phyloP scores from a whole-genome alignment of 2,329 filamentous ascomycete genomes.

The Claviceps pazoutovae region DNA sequence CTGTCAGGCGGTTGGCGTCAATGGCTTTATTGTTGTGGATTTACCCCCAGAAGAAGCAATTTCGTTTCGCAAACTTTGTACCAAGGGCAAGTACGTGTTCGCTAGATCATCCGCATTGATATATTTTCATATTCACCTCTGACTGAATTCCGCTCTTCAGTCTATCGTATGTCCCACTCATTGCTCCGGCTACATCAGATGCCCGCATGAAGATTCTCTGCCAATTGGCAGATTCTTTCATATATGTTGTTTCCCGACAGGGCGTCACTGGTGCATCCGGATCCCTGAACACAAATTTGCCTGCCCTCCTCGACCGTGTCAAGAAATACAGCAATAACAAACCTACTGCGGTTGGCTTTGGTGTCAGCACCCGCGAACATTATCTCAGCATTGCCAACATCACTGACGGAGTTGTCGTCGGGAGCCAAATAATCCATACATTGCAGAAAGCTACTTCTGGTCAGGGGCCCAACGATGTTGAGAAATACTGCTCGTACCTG shows the following conservation, averaged over 20 bases:
- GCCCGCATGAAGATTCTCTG: conserved; percentile 90
- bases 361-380: conserved; percentile 89
- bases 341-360: conserved; percentile 86
- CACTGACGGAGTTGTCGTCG: conserved; percentile 90
- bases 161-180: conserved; percentile 91
- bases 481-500: conserved; percentile 71
- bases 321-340: conserved; percentile 86
- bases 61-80: conserved; percentile 76
- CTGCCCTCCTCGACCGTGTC: conserved; percentile 68
- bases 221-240: conserved; percentile 94
- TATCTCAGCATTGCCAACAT: conserved; percentile 73
- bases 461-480: conserved; percentile 48
- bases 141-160: conserved; percentile 22
- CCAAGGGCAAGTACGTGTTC: conserved; percentile 50
- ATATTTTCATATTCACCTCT: background rate
- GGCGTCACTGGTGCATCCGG: conserved; percentile 88
- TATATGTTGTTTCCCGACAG: conserved; percentile 96
- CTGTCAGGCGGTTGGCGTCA: conserved; percentile 71
- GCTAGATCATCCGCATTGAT: background rate
- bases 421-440: conserved; percentile 82
- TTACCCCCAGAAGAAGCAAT: conserved; percentile 91
- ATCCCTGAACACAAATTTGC: conserved; percentile 66
- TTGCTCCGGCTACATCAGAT: conserved; percentile 86
- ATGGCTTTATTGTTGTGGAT: conserved; percentile 95
- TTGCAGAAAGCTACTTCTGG: conserved; percentile 30